Percentiles rank a stretch among this genome's conserved stretches.
Evolutionary conservation across 2,329 filamentous ascomycete species (phyloP).

Genomic region (Cadophora sp.): DNA sequence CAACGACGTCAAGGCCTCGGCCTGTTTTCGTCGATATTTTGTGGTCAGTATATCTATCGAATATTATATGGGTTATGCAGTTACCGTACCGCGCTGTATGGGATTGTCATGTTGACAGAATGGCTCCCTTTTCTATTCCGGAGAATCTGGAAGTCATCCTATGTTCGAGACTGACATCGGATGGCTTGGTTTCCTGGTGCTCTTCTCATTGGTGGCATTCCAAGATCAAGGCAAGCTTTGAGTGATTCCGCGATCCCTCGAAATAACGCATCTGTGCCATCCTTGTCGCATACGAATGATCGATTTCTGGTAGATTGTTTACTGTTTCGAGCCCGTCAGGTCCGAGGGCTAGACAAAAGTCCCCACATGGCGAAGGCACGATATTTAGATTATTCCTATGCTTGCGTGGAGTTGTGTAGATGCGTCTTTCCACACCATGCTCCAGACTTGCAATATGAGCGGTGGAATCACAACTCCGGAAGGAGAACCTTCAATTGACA

Average conservation of each 20-base stretch:
- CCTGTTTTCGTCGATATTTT: too few species aligned
- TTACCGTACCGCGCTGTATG: too few species aligned
- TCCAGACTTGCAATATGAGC: constrained; percentile 15
- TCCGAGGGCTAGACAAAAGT: background rate
- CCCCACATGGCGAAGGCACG: background rate
- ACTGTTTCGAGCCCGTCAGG: constrained; percentile 8
- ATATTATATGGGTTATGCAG: too few species aligned
- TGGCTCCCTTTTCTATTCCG: too few species aligned
- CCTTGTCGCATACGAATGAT: constrained; percentile 9
- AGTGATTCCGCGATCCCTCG: background rate
- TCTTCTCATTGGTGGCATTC: constrained; percentile 10
- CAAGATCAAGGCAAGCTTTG: background rate
- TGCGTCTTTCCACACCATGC: background rate
- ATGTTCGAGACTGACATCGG: background rate
- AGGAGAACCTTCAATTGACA: too few species aligned
- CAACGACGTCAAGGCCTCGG: background rate
- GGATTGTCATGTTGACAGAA: too few species aligned
- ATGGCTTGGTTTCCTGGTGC: background rate
- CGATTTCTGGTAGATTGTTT: constrained; percentile 16
- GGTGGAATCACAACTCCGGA: constrained; percentile 15
- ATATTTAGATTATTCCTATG: too few species aligned
- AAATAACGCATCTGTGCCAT: background rate
- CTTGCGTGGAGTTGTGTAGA: background rate
- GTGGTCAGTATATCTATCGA: too few species aligned
- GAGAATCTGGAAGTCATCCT: background rate